Percentiles rank a stretch among this genome's conserved stretches.
These are phyloP conservation scores for Rubus parviflorus DNA, from an alignment of 306 rosid genomes.

Conservation along the genomic window DNA sequence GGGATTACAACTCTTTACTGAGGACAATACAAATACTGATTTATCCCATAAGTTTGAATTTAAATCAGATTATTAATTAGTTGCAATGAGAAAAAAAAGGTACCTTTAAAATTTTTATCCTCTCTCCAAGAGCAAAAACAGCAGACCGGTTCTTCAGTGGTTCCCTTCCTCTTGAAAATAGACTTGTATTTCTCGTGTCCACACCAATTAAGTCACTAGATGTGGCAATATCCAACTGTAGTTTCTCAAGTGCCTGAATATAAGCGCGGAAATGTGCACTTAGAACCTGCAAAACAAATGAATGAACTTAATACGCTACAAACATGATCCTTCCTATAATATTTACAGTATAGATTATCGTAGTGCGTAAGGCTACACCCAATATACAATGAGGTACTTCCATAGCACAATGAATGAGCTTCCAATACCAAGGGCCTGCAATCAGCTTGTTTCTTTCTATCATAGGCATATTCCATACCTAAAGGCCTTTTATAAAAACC, in stretches of 20 bases:
- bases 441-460: not conserved
- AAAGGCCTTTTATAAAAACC: not conserved
- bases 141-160: slow-evolving; percentile 97
- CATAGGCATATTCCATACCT: not conserved
- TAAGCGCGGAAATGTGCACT: slow-evolving; percentile 98
- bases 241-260: slow-evolving; percentile 89
- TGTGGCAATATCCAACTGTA: slow-evolving; percentile 96
- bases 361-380: not conserved
- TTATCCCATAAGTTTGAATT: not conserved
- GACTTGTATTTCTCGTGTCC: slow-evolving; percentile 80
- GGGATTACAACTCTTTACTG: not conserved
- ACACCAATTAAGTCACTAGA: slow-evolving; percentile 92
- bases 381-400: not conserved
- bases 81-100: not conserved
- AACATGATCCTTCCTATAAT: not conserved
- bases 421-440: not conserved
- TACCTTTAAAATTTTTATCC: slow-evolving; percentile 86
- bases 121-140: slow-evolving; percentile 89
- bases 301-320: slow-evolving; percentile 3
- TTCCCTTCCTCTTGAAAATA: slow-evolving; percentile 81
- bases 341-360: not conserved
- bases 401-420: not conserved
- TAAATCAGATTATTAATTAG: not conserved
- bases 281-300: slow-evolving; percentile 69
- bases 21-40: not conserved